These are phyloP conservation scores for Quambalaria eucalypti DNA, from an alignment of 1,284 basidiomycete genomes.

Conservation along the genomic window DNA sequence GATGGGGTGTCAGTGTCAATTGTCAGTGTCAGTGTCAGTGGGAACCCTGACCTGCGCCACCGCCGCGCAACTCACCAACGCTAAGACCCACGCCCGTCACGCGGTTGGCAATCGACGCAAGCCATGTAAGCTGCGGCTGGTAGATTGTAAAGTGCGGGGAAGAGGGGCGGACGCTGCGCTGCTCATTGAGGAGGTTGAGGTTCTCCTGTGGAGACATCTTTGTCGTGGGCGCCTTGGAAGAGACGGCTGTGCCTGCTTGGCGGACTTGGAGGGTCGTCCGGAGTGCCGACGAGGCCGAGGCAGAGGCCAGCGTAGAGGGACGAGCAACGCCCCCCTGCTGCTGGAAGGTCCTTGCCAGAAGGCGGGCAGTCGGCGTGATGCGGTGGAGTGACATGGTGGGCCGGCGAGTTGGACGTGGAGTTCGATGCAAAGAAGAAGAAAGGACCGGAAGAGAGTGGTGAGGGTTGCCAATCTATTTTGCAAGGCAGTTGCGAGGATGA, in stretches of 20 bases:
- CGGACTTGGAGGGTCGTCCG: neutral
- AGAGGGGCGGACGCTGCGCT: conserved; percentile 72
- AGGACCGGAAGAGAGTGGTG: no score
- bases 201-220: conserved; percentile 53
- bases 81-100: conserved; percentile 67
- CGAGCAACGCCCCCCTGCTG: neutral
- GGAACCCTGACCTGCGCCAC: neutral
- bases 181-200: conserved; percentile 67
- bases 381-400: conserved; percentile 1
- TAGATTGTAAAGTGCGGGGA: conserved; percentile 94
- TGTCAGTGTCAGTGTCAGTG: neutral
- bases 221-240: conserved; percentile 8
- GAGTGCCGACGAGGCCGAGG: neutral
- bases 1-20: neutral
- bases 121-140: conserved; percentile 83
- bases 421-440: no score
- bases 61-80: conserved; percentile 17
- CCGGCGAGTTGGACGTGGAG: neutral
- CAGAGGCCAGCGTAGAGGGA: neutral
- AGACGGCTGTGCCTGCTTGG: neutral
- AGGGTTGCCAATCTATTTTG: no score
- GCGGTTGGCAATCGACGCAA: conserved; percentile 75
- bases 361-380: neutral
- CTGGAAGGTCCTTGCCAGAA: neutral
- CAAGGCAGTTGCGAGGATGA: no score